Conservation (phyloP, 1,284 basidiomycete species). For the Microbotryum violaceum region DNA sequence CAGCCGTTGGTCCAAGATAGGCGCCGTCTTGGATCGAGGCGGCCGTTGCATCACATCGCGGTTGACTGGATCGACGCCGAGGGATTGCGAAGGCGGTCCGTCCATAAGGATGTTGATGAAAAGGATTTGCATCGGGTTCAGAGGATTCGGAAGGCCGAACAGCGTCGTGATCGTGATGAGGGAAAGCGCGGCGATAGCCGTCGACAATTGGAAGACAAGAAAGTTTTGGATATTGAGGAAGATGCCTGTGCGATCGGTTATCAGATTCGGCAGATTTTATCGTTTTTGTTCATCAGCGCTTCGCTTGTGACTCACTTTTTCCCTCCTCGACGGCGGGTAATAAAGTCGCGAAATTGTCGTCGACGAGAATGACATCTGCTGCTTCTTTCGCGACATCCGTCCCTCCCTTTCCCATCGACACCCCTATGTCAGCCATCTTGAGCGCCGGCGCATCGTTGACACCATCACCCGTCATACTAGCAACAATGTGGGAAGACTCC, state of each 20-base stretch:
- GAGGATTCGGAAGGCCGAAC: conserved; percentile 77
- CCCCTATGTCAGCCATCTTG: conserved; percentile 96
- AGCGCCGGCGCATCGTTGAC: conserved; percentile 96
- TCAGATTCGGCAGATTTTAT: neutral
- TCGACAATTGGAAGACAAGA: conserved; percentile 91
- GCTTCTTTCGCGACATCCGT: conserved; percentile 98
- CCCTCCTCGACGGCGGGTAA: conserved; percentile 92
- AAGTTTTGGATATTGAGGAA: conserved; percentile 99
- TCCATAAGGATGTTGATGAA: conserved; percentile 98
- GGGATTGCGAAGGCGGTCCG: conserved; percentile 38
- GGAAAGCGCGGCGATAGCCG: conserved; percentile 87
- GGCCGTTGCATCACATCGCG: conserved; percentile 80
- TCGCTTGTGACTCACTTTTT: conserved; percentile 38
- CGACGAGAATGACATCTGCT: conserved; percentile 91
- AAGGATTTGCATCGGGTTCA: conserved; percentile 97
- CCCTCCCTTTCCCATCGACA: conserved; percentile 93
- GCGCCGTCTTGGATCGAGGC: conserved; percentile 78
- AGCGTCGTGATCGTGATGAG: conserved; percentile 89
- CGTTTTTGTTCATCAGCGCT: neutral
- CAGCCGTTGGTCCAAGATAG: conserved; percentile 69
- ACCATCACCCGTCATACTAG: conserved; percentile 35
- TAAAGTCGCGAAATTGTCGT: conserved; percentile 94
- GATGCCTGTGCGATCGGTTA: conserved; percentile 55
- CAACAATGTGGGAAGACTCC: neutral
- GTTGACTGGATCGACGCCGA: conserved; percentile 94